Percentiles rank a stretch among this genome's conserved stretches.
phyloP scores from a whole-genome alignment of 2,329 filamentous ascomycete genomes.

The Phoma sp. region DNA sequence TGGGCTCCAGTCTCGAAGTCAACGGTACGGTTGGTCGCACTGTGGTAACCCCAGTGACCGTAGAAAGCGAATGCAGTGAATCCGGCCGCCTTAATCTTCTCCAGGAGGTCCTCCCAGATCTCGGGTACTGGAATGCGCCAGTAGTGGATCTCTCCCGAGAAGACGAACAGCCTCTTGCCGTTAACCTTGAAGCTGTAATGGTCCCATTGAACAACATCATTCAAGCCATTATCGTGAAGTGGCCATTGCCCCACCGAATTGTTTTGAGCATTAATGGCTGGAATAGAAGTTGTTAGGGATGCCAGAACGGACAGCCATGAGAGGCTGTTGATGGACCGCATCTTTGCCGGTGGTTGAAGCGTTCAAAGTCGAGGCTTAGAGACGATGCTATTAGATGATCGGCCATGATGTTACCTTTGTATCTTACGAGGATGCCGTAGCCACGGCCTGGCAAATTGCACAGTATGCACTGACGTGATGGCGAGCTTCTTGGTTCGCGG shows the following conservation, averaged over 20 bases:
- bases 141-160: conserved; percentile 63
- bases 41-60: conserved; percentile 59
- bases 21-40: conserved; percentile 53
- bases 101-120: conserved; percentile 59
- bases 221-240: conserved; percentile 58
- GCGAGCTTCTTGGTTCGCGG: conserved; percentile 13
- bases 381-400: conserved; percentile 18
- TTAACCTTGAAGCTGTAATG: conserved; percentile 62
- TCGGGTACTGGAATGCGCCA: conserved; percentile 59
- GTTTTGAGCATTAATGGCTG: conserved; percentile 34
- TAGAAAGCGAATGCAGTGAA: conserved; percentile 60
- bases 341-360: conserved; percentile 24
- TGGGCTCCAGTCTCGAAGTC: conserved; percentile 63
- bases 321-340: conserved; percentile 29
- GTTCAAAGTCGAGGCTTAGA: conserved; percentile 24
- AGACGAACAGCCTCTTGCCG: conserved; percentile 60
- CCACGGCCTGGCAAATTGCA: conserved; percentile 19
- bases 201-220: conserved; percentile 61
- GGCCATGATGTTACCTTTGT: conserved; percentile 24
- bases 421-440: conserved; percentile 15
- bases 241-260: conserved; percentile 52
- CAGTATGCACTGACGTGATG: conserved; percentile 24
- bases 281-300: conserved; percentile 20
- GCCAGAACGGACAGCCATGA: conserved; percentile 35
- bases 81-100: conserved; percentile 61